A percentile compares a stretch with the other conserved stretches of the same genome.
Conservation (phyloP, 1,139 yeast species). For the Sugiyamaella neomexicana region DNA sequence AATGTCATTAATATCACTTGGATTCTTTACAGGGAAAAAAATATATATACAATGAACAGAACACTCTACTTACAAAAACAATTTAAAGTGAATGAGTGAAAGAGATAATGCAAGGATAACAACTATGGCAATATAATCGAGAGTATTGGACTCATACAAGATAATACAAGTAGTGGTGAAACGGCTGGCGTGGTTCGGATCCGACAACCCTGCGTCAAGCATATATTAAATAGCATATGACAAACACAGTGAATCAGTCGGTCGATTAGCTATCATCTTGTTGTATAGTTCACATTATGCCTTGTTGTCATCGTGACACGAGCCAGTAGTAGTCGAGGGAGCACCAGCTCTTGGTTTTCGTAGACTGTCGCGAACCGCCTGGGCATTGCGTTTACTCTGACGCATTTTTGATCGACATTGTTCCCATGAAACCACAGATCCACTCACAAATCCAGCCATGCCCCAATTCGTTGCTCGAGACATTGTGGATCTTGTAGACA, state of each 20-base stretch:
- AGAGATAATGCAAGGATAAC: too few relatives aligned
- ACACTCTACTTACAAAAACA: too few relatives aligned
- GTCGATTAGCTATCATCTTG: too few relatives aligned
- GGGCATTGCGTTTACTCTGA: slow-evolving; percentile 60
- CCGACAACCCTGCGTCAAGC: too few relatives aligned
- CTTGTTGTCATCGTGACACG: background rate
- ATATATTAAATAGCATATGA: background rate
- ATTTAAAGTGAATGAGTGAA: too few relatives aligned
- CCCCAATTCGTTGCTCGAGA: slow-evolving; percentile 76
- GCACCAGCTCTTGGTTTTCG: slow-evolving; percentile 4
- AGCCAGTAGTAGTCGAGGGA: background rate
- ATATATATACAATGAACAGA: too few relatives aligned
- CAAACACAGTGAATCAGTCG: too few relatives aligned
- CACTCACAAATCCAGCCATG: slow-evolving; percentile 74
- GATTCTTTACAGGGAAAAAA: too few relatives aligned
- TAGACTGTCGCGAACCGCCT: slow-evolving; percentile 17
- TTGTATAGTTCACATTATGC: background rate
- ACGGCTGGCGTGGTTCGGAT: too few relatives aligned
- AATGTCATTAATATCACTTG: too few relatives aligned
- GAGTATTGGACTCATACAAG: background rate
- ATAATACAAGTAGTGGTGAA: background rate
- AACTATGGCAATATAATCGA: too few relatives aligned
- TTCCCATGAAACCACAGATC: slow-evolving; percentile 88
- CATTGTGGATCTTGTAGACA: slow-evolving; percentile 60
- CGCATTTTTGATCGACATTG: slow-evolving; percentile 77